A percentile compares a stretch with the other conserved stretches of the same genome.
Evolutionary conservation across 805 yeast genomes (phyloP).

Genomic region (Saccharomycopsis vini): DNA sequence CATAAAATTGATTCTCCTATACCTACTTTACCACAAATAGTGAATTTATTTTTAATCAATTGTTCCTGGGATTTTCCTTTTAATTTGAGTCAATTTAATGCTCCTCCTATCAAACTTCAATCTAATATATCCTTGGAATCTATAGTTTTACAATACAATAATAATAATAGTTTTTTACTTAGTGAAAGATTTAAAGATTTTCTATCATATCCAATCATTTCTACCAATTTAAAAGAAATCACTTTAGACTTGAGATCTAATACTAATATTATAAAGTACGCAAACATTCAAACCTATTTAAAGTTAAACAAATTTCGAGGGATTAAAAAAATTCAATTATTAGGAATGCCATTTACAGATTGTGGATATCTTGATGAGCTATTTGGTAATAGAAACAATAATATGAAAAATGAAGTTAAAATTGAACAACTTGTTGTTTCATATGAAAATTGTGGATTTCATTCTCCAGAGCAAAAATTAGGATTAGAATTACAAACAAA

Average conservation of each 20-base stretch:
- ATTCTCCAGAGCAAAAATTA: no score
- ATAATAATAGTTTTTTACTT: constrained; percentile 11
- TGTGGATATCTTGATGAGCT: not conserved
- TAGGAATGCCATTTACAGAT: constrained; percentile 5
- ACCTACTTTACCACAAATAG: not conserved
- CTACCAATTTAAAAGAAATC: constrained; percentile 1
- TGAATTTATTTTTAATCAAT: constrained; percentile 10
- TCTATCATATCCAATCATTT: constrained; percentile 7
- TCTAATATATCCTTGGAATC: constrained; percentile 3
- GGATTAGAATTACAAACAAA: no score
- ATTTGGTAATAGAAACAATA: not conserved
- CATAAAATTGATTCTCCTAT: not conserved
- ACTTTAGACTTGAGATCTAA: constrained; percentile 10
- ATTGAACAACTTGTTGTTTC: not conserved
- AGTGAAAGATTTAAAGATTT: constrained; percentile 15
- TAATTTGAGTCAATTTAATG: constrained; percentile 4
- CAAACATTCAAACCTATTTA: constrained; percentile 11
- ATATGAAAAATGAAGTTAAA: no score
- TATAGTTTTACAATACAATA: constrained; percentile 1
- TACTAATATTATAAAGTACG: constrained; percentile 8
- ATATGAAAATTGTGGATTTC: not conserved
- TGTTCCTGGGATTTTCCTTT: constrained; percentile 18
- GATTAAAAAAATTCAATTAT: not conserved
- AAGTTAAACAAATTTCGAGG: constrained; percentile 2
- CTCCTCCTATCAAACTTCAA: not conserved